Base-by-base conservation (phyloP, 257 asterid species). In the Nicotiana sylvestris region DNA sequence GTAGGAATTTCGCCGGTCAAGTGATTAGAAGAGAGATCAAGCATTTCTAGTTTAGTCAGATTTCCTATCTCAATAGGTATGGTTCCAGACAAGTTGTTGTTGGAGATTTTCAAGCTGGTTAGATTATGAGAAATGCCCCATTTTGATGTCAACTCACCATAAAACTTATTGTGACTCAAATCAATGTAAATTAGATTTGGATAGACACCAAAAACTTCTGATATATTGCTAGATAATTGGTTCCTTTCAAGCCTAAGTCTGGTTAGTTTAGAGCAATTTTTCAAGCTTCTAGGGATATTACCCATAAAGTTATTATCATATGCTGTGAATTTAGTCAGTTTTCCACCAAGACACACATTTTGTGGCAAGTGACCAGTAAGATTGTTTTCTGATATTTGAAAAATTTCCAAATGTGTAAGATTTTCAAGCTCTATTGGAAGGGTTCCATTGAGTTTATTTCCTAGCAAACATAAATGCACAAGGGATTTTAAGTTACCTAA, bases 11-110 rank as follows among this genome's bases (percentile, higher is more conserved):
- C 56, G 46, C 92, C 90, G 0, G 66, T 37, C 60, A 85, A 46
- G 6, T 62, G 27, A 58, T 86, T 90, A 3, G 83, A 84, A 62
- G 90, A 85, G 80, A 88, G 90, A 76, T 88, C 86, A 51, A 90
- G 84, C 0, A 10, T 10, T 21, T 12, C 12, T 11, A 88, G 78
- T 4, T 70, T 68, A 46, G 87, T 43, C 5, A 86, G 69, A 13
- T 83, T 56, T 57, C 86, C 89, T 46, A 88, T 66, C 11, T 80
- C 84, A 1, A 55, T 9, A 5, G 93, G 93, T 39, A 90, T 81
- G 35, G 3, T 1, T 17, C 91, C 88, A 7, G 88, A 57, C 72
- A 90, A 74, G 66, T 62, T 78, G 81, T 88, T 90, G 29, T 74
- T 77, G 16, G 90, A 85, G 13, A 88, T 85, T 13, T 10, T 46